Evolutionary conservation across 305 asterid species (phyloP), one percentile per base, ranked within the genome.

Genomic region (Ilex paraguariensis): DNA sequence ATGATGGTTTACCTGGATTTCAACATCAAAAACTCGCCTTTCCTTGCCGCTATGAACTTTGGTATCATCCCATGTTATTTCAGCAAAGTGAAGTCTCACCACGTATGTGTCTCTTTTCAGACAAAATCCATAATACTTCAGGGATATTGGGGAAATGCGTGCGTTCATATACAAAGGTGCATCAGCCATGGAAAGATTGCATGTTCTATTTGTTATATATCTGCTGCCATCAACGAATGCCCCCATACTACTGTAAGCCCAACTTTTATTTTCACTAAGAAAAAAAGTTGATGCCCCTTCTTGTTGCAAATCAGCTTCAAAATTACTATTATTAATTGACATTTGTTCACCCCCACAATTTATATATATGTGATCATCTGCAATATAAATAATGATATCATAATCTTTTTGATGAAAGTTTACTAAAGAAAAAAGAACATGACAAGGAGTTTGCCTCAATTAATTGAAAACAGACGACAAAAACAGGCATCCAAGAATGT

Each of bases 211-310:
- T 6, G 36, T 5, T 15, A 31, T n/a, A 39, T 62, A 72, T 2
- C n/a, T 8, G 3, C 0, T 9, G 10, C 61, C 13, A 45, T 54
- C 14, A 28, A n/a, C 4, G 44, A n/a, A 52, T 4, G 0, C 3
- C 36, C 73, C 77, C 77, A 72, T 72, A 16, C 77, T 72, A 49
- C 77, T 72, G 13, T 62, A 72, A 42, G 57, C 77, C 77, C 77
- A 72, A 6, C 51, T 55, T 52, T 48, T 46, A 31, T 48, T 59
- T 6, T 13, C 10, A 33, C 77, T 63, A 11, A 21, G 6, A 39
- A 44, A 44, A 57, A 67, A 72, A 21, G 70, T 45, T 39, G 77
- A 72, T 30, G 0, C 33, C 12, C 77, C 77, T n/a, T 15, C 12
- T 53, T 33, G 50, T 7, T 62, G 5, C 48, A 33, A 0, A 59